Evolutionary conservation across 2,329 filamentous ascomycete species (phyloP), one percentile per base, ranked within the genome.

Genomic region (Pseudogymnoascus sp.): DNA sequence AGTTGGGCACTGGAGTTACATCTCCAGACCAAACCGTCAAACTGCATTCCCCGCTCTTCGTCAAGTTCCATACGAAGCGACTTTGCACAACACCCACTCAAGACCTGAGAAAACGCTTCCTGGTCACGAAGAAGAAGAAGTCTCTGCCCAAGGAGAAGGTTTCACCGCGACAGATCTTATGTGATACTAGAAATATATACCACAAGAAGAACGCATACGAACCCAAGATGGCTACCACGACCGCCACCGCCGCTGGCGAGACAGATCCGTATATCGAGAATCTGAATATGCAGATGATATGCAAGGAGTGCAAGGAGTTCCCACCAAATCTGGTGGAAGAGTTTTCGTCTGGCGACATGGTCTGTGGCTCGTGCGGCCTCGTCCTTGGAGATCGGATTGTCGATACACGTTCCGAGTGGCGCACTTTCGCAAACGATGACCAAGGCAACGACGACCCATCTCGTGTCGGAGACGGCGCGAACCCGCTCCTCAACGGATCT

Each of bases 371-470:
- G 64, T 99, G 94, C 70, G 94, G 94, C 37, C 81, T 97, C 35
- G 94, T 99, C 5, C 83, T 99, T 30, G 89, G 89, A 63, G 89
- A 93, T 70, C 88, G 91, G 66, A 91, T 94, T 72, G 92, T 99
- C 71, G 95, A 99, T 72, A 95, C 90, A 64, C 89, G 95, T 64
- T 96, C 91, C 57, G 94, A 99, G 77, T 99, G 94, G 94, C 90
- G 94, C 72, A 99, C 94, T 0, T 99, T 99, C 77, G 91, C 92
- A 72, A 97, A 97, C 73, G 94, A 99, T 71, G 95, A 99, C 73
- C 91, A 96, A 74, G 91, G 90, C 70, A 92, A 90, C 71, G 95
- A 97, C 69, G 94, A 99, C 68, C 94, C 95, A 4, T 97, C 91
- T 62, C 94, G 94, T 91, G 93, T 99, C 66, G 94, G 94, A 78